These are phyloP conservation scores for Quercus berberidifolia DNA, from an alignment of 306 rosid species.

Conservation along the genomic window DNA sequence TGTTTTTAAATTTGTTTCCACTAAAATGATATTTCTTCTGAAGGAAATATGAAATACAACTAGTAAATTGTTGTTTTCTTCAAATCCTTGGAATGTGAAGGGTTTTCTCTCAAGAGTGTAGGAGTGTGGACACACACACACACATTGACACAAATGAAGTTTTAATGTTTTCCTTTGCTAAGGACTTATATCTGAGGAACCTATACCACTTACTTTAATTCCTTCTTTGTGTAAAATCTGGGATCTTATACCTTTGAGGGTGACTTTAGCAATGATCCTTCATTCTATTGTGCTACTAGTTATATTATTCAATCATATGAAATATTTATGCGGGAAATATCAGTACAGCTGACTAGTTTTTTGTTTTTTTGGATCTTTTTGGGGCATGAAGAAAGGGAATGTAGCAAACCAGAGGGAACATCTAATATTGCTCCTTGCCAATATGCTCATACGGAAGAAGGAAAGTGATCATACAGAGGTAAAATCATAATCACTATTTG, in stretches of 20 bases:
- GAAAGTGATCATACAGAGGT: slow-evolving; percentile 37
- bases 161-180: not conserved
- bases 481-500: slow-evolving; percentile 1
- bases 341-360: slow-evolving; percentile 21
- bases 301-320: not conserved
- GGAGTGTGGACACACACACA: not conserved
- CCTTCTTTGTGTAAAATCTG: not conserved
- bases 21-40: not conserved
- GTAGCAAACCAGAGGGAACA: slow-evolving; percentile 98
- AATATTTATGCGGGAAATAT: slow-evolving; percentile 1
- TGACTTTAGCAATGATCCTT: not conserved
- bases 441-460: slow-evolving; percentile 56
- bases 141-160: not conserved
- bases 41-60: not conserved
- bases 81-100: not conserved
- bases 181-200: not conserved
- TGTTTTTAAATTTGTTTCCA: not conserved
- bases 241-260: not conserved
- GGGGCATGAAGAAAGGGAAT: slow-evolving; percentile 83
- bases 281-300: not conserved
- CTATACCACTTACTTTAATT: not conserved
- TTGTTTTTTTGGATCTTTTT: slow-evolving; percentile 13
- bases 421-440: slow-evolving; percentile 86
- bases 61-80: not conserved
- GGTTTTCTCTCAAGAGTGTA: not conserved